A percentile compares a stretch with the other conserved stretches of the same genome.
phyloP scores from a whole-genome alignment of 345 rosid genomes.

The Eucalyptus regnans region DNA sequence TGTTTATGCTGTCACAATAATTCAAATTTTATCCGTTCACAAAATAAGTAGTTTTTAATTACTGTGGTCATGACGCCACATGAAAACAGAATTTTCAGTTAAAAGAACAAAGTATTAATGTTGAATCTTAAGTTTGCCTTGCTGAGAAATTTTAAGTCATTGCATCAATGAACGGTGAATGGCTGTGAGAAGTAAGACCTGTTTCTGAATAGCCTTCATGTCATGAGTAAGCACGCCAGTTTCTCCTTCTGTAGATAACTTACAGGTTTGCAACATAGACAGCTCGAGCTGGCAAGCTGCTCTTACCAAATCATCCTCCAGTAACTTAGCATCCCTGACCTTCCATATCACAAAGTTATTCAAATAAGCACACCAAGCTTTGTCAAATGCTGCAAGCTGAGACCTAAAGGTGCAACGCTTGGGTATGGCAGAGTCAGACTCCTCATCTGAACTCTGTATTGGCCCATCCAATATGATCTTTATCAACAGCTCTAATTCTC shows the following conservation, averaged over 20 bases:
- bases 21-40: neutral
- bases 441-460: slow-evolving; percentile 42
- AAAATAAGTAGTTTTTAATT: neutral
- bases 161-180: neutral
- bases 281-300: slow-evolving; percentile 99
- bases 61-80: neutral
- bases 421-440: slow-evolving; percentile 17
- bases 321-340: slow-evolving; percentile 78
- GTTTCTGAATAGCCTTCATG: slow-evolving; percentile 83
- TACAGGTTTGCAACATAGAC: slow-evolving; percentile 92
- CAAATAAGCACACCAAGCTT: slow-evolving; percentile 77
- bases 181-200: slow-evolving; percentile 29
- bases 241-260: slow-evolving; percentile 56
- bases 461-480: slow-evolving; percentile 73
- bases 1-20: neutral
- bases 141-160: neutral
- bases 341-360: slow-evolving; percentile 95
- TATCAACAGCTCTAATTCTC: slow-evolving; percentile 62
- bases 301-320: slow-evolving; percentile 87
- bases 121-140: neutral
- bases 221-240: slow-evolving; percentile 60
- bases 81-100: neutral
- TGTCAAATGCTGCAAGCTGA: slow-evolving; percentile 76
- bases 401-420: slow-evolving; percentile 56
- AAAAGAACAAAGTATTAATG: neutral